Conservation (phyloP, 805 yeast species). For the Wickerhamiella lipophila region DNA sequence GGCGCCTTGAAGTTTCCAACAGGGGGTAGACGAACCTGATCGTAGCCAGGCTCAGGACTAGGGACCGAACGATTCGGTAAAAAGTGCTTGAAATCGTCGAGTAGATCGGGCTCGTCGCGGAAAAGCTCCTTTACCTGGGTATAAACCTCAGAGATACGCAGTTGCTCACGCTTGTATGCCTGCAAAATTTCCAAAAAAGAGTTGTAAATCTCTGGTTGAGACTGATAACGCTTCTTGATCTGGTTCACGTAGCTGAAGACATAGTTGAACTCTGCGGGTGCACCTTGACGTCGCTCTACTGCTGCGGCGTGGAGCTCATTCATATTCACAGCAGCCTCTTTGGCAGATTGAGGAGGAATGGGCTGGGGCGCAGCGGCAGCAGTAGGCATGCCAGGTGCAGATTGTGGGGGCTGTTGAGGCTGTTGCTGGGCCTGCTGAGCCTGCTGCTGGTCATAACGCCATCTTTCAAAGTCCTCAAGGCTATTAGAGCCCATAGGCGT, state of each 20-base stretch:
- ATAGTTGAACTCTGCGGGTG: constrained; percentile 90
- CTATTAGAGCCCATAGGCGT: constrained; percentile 88
- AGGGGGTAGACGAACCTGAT: constrained; percentile 55
- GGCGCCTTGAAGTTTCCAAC: constrained; percentile 74
- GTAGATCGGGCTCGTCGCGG: constrained; percentile 83
- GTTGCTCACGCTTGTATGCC: constrained; percentile 91
- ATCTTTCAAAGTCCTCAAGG: constrained; percentile 35
- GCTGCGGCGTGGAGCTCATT: constrained; percentile 33
- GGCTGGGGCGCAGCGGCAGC: constrained; percentile 17
- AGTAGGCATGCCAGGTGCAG: constrained; percentile 18
- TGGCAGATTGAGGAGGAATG: constrained; percentile 16
- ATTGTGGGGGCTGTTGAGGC: constrained; percentile 22
- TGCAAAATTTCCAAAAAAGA: constrained; percentile 88
- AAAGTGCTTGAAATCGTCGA: constrained; percentile 90
- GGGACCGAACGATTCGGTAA: constrained; percentile 65
- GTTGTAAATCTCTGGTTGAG: constrained; percentile 92
- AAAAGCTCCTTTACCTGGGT: constrained; percentile 82
- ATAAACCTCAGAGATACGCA: constrained; percentile 90
- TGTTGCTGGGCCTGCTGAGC: constrained; percentile 18
- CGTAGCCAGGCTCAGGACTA: constrained; percentile 16
- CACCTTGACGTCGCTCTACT: constrained; percentile 27
- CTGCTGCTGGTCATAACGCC: constrained; percentile 10
- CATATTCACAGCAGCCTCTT: constrained; percentile 20
- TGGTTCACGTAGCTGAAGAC: constrained; percentile 94
- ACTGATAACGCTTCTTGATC: constrained; percentile 83